A percentile compares a stretch with the other conserved stretches of the same genome.
These are phyloP conservation scores for Sporothrix humicola DNA, from an alignment of 2,329 filamentous ascomycete genomes.

Conservation along the genomic window DNA sequence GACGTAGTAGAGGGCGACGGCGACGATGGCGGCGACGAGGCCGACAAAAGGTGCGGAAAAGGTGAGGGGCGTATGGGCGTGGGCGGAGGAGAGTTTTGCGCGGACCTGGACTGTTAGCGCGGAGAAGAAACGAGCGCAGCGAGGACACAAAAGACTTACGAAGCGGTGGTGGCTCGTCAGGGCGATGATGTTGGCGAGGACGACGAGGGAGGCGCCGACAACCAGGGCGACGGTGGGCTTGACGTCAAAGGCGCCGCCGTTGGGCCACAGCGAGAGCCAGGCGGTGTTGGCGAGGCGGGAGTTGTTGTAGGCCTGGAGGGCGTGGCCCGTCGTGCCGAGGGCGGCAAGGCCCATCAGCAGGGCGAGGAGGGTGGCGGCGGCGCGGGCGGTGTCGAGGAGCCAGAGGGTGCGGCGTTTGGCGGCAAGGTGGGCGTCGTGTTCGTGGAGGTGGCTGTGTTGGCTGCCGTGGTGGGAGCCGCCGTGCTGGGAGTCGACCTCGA, in stretches of 20 bases:
- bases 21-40: conserved; percentile 56
- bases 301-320: conserved; percentile 60
- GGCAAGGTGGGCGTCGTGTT: conserved; percentile 47
- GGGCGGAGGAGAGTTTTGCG: conserved; percentile 42
- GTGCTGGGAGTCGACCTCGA: conserved; percentile 52
- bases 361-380: conserved; percentile 57
- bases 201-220: conserved; percentile 56
- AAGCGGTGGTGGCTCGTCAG: conserved; percentile 56
- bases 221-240: conserved; percentile 63
- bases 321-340: conserved; percentile 60
- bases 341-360: conserved; percentile 59
- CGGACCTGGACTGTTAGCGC: conserved; percentile 47
- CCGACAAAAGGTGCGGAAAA: conserved; percentile 51
- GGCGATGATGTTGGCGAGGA: conserved; percentile 55
- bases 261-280: conserved; percentile 62
- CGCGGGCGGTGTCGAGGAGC: conserved; percentile 52
- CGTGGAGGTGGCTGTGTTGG: conserved; percentile 17
- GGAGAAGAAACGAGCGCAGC: conserved; percentile 51
- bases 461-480: not conserved
- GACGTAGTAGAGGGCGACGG: conserved; percentile 63
- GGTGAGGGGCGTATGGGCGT: conserved; percentile 48
- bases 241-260: conserved; percentile 56
- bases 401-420: conserved; percentile 50
- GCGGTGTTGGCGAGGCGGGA: conserved; percentile 54
- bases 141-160: conserved; percentile 50